Evolutionary conservation across 805 yeast genomes (phyloP).

Genomic region (Babjeviella inositovora): DNA sequence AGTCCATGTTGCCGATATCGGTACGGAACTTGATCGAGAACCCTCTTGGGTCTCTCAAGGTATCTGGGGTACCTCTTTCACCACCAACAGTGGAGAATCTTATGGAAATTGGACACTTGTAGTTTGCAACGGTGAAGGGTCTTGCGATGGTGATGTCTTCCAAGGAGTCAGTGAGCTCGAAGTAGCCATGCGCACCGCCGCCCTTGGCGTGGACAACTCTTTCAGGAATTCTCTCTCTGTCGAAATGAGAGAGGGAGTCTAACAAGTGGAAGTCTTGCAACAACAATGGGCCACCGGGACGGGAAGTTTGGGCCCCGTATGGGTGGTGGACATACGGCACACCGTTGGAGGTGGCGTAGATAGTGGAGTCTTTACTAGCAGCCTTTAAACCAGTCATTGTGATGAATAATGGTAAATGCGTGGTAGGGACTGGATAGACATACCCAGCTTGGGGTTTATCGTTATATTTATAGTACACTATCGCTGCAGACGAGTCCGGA

Average conservation of each 20-base stretch:
- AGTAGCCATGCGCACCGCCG: slow-evolving; percentile 43
- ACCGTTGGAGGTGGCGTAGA: slow-evolving; percentile 35
- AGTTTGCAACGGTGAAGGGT: slow-evolving; percentile 21
- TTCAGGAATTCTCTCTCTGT: slow-evolving; percentile 51
- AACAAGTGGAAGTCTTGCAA: slow-evolving; percentile 42
- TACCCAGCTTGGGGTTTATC: too few relatives aligned
- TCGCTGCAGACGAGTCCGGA: too few relatives aligned
- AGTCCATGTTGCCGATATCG: slow-evolving; percentile 53
- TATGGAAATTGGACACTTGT: slow-evolving; percentile 21
- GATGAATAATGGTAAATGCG: too few relatives aligned
- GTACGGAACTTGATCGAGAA: slow-evolving; percentile 51
- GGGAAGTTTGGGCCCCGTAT: slow-evolving; percentile 33
- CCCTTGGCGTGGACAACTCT: slow-evolving; percentile 58
- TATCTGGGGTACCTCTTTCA: slow-evolving; percentile 49
- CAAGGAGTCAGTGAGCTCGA: slow-evolving; percentile 42
- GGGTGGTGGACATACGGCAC: slow-evolving; percentile 36
- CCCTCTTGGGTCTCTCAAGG: slow-evolving; percentile 59
- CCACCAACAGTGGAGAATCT: slow-evolving; percentile 61
- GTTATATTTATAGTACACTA: too few relatives aligned
- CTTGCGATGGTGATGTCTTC: slow-evolving; percentile 29
- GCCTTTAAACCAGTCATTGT: too few relatives aligned
- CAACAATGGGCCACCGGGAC: slow-evolving; percentile 40
- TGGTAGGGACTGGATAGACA: too few relatives aligned
- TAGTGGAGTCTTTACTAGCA: slow-evolving; percentile 6
- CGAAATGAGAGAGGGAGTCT: slow-evolving; percentile 42